These are phyloP conservation scores for Cyberlindnera maritima DNA, from an alignment of 805 yeast genomes.

Conservation along the genomic window DNA sequence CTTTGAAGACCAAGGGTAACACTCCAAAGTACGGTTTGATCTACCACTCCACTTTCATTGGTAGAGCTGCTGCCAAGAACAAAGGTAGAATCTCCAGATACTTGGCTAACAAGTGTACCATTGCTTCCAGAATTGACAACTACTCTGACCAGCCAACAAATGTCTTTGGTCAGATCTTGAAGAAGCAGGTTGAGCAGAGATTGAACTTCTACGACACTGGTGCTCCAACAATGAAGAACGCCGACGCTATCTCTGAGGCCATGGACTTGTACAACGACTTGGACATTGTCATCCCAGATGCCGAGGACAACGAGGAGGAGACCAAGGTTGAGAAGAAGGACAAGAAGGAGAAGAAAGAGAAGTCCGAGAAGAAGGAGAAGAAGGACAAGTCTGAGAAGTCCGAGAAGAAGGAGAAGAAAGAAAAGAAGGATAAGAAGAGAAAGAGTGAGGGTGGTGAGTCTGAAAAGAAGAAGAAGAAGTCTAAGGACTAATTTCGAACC, in stretches of 20 bases:
- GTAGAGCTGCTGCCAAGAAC: conserved; percentile 95
- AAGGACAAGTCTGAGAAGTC: conserved; percentile 44
- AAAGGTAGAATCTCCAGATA: conserved; percentile 99
- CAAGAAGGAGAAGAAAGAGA: conserved; percentile 47
- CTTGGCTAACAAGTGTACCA: conserved; percentile 97
- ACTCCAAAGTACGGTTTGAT: conserved; percentile 98
- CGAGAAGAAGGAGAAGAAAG: conserved; percentile 37
- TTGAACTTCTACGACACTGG: conserved; percentile 95
- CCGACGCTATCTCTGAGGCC: conserved; percentile 92
- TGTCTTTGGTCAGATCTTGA: conserved; percentile 85
- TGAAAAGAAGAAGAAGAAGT: conserved; percentile 18
- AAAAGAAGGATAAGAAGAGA: conserved; percentile 43
- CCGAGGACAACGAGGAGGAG: conserved; percentile 34
- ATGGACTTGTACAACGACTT: conserved; percentile 57
- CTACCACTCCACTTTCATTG: conserved; percentile 95
- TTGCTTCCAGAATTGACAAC: conserved; percentile 97
- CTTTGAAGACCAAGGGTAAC: conserved; percentile 96
- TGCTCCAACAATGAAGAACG: conserved; percentile 92
- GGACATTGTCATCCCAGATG: conserved; percentile 42
- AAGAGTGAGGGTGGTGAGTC: conserved; percentile 16
- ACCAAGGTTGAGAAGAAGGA: conserved; percentile 39
- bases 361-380: conserved; percentile 52
- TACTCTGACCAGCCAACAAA: conserved; percentile 92
- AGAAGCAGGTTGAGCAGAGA: conserved; percentile 97
- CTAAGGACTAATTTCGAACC: conserved; percentile 9